A percentile compares a stretch with the other conserved stretches of the same genome.
Evolutionary conservation across 345 rosid genomes (phyloP).

Genomic region (Geranium brycei): DNA sequence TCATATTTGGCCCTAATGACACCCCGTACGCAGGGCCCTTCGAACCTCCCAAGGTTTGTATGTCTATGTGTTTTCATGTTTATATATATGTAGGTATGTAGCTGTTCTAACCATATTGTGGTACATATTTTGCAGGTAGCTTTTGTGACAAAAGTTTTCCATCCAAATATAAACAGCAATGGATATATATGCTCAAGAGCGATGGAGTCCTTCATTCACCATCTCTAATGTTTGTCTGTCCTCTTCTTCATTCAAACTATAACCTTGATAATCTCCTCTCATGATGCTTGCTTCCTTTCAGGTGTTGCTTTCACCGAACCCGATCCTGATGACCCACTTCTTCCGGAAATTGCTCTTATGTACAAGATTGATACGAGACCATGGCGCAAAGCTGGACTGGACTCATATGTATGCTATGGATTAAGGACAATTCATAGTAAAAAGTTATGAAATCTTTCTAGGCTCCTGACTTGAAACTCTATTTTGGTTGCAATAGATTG

Average conservation of each 20-base stretch:
- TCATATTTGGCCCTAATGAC: constrained; percentile 38
- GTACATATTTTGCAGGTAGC: constrained; percentile 24
- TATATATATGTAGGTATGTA: background rate
- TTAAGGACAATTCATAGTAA: background rate
- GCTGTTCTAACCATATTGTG: background rate
- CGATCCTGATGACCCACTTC: constrained; percentile 31
- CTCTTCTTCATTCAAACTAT: no score
- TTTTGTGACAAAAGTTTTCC: constrained; percentile 21
- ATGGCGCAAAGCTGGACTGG: constrained; percentile 34
- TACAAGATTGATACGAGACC: constrained; percentile 24
- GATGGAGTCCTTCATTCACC: constrained; percentile 27
- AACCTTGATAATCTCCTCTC: no score
- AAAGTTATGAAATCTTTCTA: no score
- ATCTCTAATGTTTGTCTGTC: constrained; percentile 23
- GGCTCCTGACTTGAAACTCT: no score
- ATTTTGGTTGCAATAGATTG: no score
- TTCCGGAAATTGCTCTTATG: constrained; percentile 30
- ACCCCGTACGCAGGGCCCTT: constrained; percentile 47
- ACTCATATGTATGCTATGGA: constrained; percentile 35
- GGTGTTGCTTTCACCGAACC: constrained; percentile 36
- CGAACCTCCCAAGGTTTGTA: constrained; percentile 50
- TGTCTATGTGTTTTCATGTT: background rate
- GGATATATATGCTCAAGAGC: constrained; percentile 24
- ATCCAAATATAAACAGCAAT: constrained; percentile 24
- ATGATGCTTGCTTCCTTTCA: constrained; percentile 3